These are phyloP conservation scores for Paramecium sexaurelia DNA, from an alignment of 73 alveolate species.

Conservation along the genomic window DNA sequence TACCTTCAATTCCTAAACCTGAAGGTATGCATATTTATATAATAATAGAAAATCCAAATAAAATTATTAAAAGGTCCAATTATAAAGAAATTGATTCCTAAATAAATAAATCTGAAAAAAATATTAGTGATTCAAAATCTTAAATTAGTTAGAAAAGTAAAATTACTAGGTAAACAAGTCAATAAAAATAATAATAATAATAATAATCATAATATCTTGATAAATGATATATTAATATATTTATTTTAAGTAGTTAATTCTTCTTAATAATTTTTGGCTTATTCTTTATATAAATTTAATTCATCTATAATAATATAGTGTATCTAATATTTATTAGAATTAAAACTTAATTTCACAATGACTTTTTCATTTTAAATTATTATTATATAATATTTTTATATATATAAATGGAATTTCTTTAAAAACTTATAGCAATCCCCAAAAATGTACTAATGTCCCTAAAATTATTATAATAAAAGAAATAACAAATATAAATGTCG, in stretches of 20 bases:
- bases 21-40: not conserved
- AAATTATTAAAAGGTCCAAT: constrained; percentile 34
- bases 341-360: not conserved
- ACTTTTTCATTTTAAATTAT: not conserved
- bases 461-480: not conserved
- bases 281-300: too few species aligned
- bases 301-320: too few species aligned
- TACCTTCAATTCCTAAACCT: not conserved
- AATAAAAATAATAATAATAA: not conserved
- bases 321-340: too few species aligned
- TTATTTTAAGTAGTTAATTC: not conserved
- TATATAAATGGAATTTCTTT: not conserved
- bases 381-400: not conserved
- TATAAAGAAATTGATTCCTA: constrained; percentile 14
- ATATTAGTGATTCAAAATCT: constrained; percentile 25
- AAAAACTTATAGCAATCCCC: not conserved
- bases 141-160: constrained; percentile 3
- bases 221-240: not conserved
- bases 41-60: constrained; percentile 9
- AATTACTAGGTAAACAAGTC: not conserved
- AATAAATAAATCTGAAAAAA: constrained; percentile 15
- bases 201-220: not conserved
- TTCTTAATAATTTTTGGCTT: not conserved
- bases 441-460: not conserved
- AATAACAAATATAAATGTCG: not conserved